These are phyloP conservation scores for Suhomyces yuchorum DNA, from an alignment of 1,139 yeast species.

Conservation along the genomic window DNA sequence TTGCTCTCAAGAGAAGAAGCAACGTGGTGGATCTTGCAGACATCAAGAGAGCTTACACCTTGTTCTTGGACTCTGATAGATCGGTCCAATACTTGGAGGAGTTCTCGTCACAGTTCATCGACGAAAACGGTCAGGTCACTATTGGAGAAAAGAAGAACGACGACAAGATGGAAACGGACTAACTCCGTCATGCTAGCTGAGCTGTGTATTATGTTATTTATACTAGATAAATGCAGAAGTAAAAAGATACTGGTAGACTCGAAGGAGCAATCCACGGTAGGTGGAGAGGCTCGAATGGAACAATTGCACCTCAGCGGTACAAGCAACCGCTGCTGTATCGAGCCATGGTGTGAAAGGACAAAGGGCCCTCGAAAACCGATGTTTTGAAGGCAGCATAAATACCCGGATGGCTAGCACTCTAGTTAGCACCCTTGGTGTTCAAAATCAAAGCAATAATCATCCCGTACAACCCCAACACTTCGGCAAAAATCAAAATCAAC, in stretches of 20 bases:
- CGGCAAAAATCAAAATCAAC: conserved; percentile 95
- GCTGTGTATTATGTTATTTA: conserved; percentile 8
- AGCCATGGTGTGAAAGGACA: not conserved
- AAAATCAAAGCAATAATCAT: conserved; percentile 88
- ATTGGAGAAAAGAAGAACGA: conserved; percentile 38
- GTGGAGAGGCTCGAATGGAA: not conserved
- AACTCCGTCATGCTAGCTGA: conserved; percentile 6
- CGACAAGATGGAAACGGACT: conserved; percentile 56
- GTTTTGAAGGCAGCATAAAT: not conserved
- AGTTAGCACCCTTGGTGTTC: conserved; percentile 75
- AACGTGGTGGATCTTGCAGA: conserved; percentile 74
- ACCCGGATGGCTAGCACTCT: not conserved
- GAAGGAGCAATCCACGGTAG: not conserved
- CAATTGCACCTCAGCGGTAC: not conserved
- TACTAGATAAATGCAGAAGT: conserved; percentile 9
- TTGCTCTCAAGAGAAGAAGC: conserved; percentile 79
- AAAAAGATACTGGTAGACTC: conserved; percentile 1
- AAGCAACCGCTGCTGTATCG: not conserved
- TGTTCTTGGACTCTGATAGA: conserved; percentile 86
- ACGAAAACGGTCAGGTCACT: conserved; percentile 66
- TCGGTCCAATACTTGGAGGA: conserved; percentile 81
- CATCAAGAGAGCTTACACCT: conserved; percentile 81
- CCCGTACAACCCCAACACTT: conserved; percentile 95
- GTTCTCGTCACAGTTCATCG: conserved; percentile 66
- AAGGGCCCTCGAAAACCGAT: not conserved